A percentile compares a stretch with the other conserved stretches of the same genome.
phyloP scores from a whole-genome alignment of 495 filamentous ascomycete genomes.

The Neurospora cerealis region DNA sequence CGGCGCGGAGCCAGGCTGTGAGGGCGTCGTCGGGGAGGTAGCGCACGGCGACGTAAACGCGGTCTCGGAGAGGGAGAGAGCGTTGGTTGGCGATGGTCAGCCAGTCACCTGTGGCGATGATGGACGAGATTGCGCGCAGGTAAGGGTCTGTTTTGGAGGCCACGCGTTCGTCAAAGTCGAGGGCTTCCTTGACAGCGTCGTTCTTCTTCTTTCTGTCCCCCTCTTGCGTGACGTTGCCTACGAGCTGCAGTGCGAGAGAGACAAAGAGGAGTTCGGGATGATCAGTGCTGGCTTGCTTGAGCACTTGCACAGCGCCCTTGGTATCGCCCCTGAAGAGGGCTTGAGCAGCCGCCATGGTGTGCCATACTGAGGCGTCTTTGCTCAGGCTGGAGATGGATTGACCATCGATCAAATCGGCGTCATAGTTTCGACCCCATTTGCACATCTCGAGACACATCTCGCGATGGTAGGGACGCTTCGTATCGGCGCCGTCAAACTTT shows the following conservation, averaged over 20 bases:
- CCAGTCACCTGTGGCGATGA: slow-evolving; percentile 85
- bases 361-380: slow-evolving; percentile 47
- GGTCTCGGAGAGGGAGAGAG: slow-evolving; percentile 74
- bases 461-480: slow-evolving; percentile 61
- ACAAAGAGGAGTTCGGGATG: slow-evolving; percentile 43
- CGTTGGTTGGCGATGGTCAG: slow-evolving; percentile 67
- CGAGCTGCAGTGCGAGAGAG: slow-evolving; percentile 42
- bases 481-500: slow-evolving; percentile 40
- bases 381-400: slow-evolving; percentile 42
- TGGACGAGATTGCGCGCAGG: slow-evolving; percentile 81
- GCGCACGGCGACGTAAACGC: slow-evolving; percentile 75
- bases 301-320: slow-evolving; percentile 43
- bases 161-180: slow-evolving; percentile 37
- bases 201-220: slow-evolving; percentile 16
- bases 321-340: slow-evolving; percentile 66
- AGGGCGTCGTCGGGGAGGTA: slow-evolving; percentile 74
- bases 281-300: slow-evolving; percentile 38
- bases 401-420: slow-evolving; percentile 42
- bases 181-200: slow-evolving; percentile 19
- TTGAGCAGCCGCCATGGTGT: slow-evolving; percentile 73
- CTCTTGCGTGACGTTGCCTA: slow-evolving; percentile 12
- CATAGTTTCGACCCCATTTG: slow-evolving; percentile 50
- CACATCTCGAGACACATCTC: slow-evolving; percentile 72
- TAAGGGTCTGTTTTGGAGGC: slow-evolving; percentile 64
- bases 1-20: slow-evolving; percentile 55